Evolutionary conservation across 768 basidiomycete species (phyloP).

Genomic region (Amylocystis lapponica): DNA sequence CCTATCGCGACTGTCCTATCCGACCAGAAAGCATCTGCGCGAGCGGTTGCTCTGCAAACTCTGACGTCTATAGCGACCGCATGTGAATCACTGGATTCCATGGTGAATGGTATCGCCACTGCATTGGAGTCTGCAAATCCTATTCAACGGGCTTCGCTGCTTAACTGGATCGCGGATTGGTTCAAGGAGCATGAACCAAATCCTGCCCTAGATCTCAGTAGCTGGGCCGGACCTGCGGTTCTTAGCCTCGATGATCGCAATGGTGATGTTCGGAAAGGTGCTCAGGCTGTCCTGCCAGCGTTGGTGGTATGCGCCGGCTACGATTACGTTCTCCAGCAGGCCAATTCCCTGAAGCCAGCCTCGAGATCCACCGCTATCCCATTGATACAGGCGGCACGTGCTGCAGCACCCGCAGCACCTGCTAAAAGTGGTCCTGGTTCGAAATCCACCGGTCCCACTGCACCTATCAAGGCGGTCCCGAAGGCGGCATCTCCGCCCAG

Average conservation of each 20-base stretch:
- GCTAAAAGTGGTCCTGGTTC: conserved; percentile 21
- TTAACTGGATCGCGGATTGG: conserved; percentile 79
- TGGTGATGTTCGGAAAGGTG: conserved; percentile 87
- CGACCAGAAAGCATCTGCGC: conserved; percentile 88
- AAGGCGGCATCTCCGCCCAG: conserved; percentile 14
- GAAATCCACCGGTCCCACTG: conserved; percentile 19
- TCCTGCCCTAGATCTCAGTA: conserved; percentile 57
- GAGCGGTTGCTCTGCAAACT: conserved; percentile 70
- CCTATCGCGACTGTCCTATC: conserved; percentile 82
- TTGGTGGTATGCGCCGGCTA: conserved; percentile 74
- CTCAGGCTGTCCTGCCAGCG: conserved; percentile 72
- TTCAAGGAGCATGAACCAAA: conserved; percentile 59
- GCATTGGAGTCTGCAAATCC: conserved; percentile 87
- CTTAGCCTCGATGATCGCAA: conserved; percentile 86
- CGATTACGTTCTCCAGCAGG: conserved; percentile 82
- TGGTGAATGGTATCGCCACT: conserved; percentile 73
- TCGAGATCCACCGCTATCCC: conserved; percentile 80
- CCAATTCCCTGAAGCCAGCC: conserved; percentile 85
- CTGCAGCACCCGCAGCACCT: conserved; percentile 31
- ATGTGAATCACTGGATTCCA: conserved; percentile 77
- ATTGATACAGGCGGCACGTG: conserved; percentile 80
- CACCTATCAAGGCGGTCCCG: conserved; percentile 18
- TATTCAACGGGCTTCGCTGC: conserved; percentile 70
- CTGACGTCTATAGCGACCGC: conserved; percentile 80
- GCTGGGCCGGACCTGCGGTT: conserved; percentile 62